Evolutionary conservation across 2,329 filamentous ascomycete species (phyloP).

Genomic region (Mycosphaerella sp.): DNA sequence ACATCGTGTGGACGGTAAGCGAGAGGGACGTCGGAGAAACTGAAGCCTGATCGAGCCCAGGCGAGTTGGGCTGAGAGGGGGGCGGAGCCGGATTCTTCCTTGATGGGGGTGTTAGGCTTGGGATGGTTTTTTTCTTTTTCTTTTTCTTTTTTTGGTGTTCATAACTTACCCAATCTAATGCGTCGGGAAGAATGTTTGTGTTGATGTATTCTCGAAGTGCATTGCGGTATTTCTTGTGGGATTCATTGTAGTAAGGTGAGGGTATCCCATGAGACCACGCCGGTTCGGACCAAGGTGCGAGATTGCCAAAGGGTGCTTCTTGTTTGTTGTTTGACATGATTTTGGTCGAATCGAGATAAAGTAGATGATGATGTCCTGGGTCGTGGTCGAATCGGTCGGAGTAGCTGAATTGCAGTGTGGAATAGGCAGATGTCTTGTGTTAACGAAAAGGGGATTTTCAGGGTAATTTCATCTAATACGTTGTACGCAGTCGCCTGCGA

Average conservation of each 20-base stretch:
- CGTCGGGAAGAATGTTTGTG: conserved; percentile 49
- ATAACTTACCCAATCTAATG: conserved; percentile 51
- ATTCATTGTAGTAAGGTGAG: conserved; percentile 58
- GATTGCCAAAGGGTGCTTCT: conserved; percentile 18
- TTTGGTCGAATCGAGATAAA: too few species aligned
- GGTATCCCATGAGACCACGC: conserved; percentile 44
- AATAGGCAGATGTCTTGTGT: too few species aligned
- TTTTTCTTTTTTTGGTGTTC: too few species aligned
- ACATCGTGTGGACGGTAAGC: conserved; percentile 39
- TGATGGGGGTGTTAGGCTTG: too few species aligned
- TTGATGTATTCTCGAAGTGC: conserved; percentile 55
- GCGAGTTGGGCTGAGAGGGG: conserved; percentile 41
- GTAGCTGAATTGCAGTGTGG: too few species aligned
- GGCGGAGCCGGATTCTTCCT: conserved; percentile 45
- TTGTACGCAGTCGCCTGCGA: too few species aligned
- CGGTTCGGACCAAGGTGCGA: conserved; percentile 42
- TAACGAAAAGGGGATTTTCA: too few species aligned
- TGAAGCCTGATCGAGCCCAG: conserved; percentile 39
- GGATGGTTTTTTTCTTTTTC: neutral
- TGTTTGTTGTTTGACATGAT: neutral
- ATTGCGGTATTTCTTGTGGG: conserved; percentile 54
- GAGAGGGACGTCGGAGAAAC: conserved; percentile 41
- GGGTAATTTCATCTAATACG: too few species aligned
- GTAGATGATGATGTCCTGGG: too few species aligned
- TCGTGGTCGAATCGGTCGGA: too few species aligned